A percentile compares a stretch with the other conserved stretches of the same genome.
Conservation (phyloP, 768 basidiomycete species). For the Xerocomellus amylosporus region DNA sequence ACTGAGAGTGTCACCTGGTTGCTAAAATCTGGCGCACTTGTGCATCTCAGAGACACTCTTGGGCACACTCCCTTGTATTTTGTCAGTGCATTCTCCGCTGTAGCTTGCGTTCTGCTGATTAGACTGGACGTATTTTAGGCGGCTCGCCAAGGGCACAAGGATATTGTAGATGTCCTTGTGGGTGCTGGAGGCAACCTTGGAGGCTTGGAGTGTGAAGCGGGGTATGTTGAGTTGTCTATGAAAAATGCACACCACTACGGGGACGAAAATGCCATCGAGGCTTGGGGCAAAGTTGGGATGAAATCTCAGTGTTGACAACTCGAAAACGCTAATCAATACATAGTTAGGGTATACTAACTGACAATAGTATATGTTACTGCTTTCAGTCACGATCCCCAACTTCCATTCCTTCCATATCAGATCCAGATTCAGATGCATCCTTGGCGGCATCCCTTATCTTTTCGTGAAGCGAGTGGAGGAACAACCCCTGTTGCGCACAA, state of each 20-base stretch:
- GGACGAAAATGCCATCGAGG: slow-evolving; percentile 43
- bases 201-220: slow-evolving; percentile 56
- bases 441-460: slow-evolving; percentile 41
- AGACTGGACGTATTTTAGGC: slow-evolving; percentile 44
- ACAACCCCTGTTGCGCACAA: slow-evolving; percentile 61
- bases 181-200: slow-evolving; percentile 74
- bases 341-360: slow-evolving; percentile 13
- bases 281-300: slow-evolving; percentile 59
- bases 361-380: background rate
- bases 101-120: background rate
- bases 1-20: slow-evolving; percentile 42
- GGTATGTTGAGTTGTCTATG: slow-evolving; percentile 52
- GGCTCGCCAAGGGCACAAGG: slow-evolving; percentile 65
- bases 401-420: slow-evolving; percentile 27
- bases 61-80: slow-evolving; percentile 87
- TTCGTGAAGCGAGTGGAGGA: slow-evolving; percentile 60
- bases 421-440: slow-evolving; percentile 22
- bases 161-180: slow-evolving; percentile 60
- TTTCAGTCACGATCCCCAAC: slow-evolving; percentile 21
- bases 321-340: slow-evolving; percentile 9
- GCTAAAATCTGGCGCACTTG: slow-evolving; percentile 72
- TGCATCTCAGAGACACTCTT: slow-evolving; percentile 74
- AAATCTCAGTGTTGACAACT: background rate
- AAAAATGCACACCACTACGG: slow-evolving; percentile 37
- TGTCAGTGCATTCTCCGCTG: slow-evolving; percentile 39